Percentiles rank a stretch among this genome's conserved stretches.
Evolutionary conservation across 805 yeast genomes (phyloP).

Genomic region (Alloascoidea hylecoeti): DNA sequence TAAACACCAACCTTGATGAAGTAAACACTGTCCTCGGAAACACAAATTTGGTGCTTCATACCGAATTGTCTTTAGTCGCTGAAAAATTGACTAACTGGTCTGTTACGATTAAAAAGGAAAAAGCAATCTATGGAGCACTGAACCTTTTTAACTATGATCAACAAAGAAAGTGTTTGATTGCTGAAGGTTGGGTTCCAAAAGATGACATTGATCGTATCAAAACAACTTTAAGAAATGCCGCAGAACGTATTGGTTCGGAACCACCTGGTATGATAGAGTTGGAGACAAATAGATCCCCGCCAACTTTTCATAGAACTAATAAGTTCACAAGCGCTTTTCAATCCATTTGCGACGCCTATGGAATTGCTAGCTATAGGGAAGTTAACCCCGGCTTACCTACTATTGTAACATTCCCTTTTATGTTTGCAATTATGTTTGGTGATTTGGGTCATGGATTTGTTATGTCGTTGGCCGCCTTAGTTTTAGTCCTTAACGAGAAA

Average conservation of each 20-base stretch:
- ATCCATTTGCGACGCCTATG: constrained; percentile 89
- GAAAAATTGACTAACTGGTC: constrained; percentile 68
- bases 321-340: constrained; percentile 92
- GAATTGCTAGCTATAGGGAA: constrained; percentile 84
- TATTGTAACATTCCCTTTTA: constrained; percentile 88
- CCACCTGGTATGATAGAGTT: constrained; percentile 37
- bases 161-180: constrained; percentile 73
- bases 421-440: constrained; percentile 99
- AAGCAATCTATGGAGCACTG: constrained; percentile 65
- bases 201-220: constrained; percentile 58
- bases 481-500: constrained; percentile 61
- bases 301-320: constrained; percentile 90
- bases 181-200: constrained; percentile 95
- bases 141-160: constrained; percentile 73
- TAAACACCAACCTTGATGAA: constrained; percentile 35
- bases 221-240: constrained; percentile 47
- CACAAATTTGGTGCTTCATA: constrained; percentile 52
- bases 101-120: constrained; percentile 58
- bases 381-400: constrained; percentile 96
- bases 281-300: constrained; percentile 76
- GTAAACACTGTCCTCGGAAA: constrained; percentile 46
- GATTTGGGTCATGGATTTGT: constrained; percentile 94
- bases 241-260: constrained; percentile 31
- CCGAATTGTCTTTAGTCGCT: constrained; percentile 72
- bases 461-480: constrained; percentile 57